Evolutionary conservation across 441 rosid species (phyloP), one percentile per base, ranked within the genome.

Genomic region (Aquilaria agallochum): DNA sequence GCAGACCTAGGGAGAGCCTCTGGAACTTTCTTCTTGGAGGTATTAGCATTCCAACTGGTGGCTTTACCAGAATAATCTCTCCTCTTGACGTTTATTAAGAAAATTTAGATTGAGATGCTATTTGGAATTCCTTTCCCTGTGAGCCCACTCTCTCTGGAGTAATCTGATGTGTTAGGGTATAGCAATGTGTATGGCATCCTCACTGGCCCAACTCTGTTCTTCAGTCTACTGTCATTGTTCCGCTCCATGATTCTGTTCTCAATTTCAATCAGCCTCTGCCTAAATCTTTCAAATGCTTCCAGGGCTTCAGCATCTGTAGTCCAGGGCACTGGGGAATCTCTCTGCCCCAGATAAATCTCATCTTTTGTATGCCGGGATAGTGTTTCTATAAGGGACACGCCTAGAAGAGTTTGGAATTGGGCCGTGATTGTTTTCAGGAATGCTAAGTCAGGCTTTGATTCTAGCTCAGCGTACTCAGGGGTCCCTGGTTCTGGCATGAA

Each of bases 401-500:
- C 98, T 0, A 90, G 79, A 1, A 92, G 81, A 11, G 97, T 85
- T 50, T 88, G 96, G 36, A 84, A 53, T 67, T 84, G 97, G 2
- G 96, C 83, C 13, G 94, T 90, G 77, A 90, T 86, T 33, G 96
- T 86, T 62, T 88, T 88, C 58, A 90, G 83, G 79, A 66, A 88
- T 11, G 78, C 87, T 70, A 62, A 36, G 5, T 92, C 85, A 1
- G 82, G 82, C 65, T 90, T 32, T 53, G 63, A 53, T 58, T 59
- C 76, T 4, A 92, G 82, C 50, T 90, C 96, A 1, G 65, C 44
- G n/a, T 84, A 86, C 61, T 88, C 97, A 0, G 74, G 44, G 0
- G 90, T 90, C 34, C 94, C 97, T 31, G 83, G 81, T 70, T 88
- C 96, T 0, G 97, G 98, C 97, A 92, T 92, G 74, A 90, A 90